Evolutionary conservation across 306 rosid species (phyloP), one percentile per base, ranked within the genome.

Genomic region (Alnus glutinosa): DNA sequence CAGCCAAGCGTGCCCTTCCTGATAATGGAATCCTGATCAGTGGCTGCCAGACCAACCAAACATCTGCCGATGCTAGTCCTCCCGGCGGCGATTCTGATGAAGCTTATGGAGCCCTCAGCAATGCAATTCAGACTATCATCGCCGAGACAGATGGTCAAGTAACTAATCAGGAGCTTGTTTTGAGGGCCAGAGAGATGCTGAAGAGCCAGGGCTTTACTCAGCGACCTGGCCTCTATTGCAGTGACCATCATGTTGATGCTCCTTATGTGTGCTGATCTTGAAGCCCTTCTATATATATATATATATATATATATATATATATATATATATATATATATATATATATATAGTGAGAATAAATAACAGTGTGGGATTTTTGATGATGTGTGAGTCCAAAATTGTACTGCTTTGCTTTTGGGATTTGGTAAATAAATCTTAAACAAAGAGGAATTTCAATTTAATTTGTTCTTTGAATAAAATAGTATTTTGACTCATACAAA

Each of bases 11-110:
- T 0, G 79, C 66, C 2, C 42, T 79, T 47, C 76, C 86, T 0
- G 89, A 86, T 7, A 77, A 80, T 46, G 97, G 96, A 54, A 89
- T 94, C 74, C 83, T 94, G 75, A 70, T 94, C 5, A 92, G 94
- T 55, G 97, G 97, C 52, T 94, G 94, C 77, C 97, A 94, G 68
- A 94, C 90, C 1, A 79, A 88, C 66, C 89, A 94, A 75, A 92
- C 96, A 16, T 92, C 97, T 1, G 97, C 98, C 0, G 97, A 92
- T 85, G 97, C 98, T 7, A 75, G 84, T 69, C 96, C 97, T 11
- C 3, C 79, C 0, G 96, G 97, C n/a, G 75, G 96, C 28, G 75
- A 87, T 42, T 48, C 89, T 1, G 74, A 30, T 0, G 30, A 79
- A 28, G 90, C 97, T 12, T 94, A 90, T 79, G 97, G 97, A 13